These are phyloP conservation scores for Geotrichum australiense DNA, from an alignment of 1,139 yeast species.

Conservation along the genomic window DNA sequence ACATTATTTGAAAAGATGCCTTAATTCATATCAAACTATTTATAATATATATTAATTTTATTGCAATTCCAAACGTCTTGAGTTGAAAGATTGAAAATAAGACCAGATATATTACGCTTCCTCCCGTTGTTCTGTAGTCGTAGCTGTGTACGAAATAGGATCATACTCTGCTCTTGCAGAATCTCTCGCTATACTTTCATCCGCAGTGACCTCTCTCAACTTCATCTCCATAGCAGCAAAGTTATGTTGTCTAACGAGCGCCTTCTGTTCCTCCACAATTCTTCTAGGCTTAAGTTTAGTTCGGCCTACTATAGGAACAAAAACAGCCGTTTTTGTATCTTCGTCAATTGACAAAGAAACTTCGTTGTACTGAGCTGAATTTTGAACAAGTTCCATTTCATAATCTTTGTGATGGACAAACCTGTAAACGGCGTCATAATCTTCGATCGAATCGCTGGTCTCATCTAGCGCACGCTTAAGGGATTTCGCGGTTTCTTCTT, in stretches of 20 bases:
- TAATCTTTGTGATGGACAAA: slow-evolving; percentile 70
- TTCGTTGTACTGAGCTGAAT: slow-evolving; percentile 47
- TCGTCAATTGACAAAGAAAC: slow-evolving; percentile 48
- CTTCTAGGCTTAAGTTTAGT: slow-evolving; percentile 81
- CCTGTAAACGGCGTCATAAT: slow-evolving; percentile 44
- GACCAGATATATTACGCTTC: no score
- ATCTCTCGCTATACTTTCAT: slow-evolving; percentile 64
- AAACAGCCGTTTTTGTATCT: slow-evolving; percentile 56
- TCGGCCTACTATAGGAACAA: slow-evolving; percentile 71
- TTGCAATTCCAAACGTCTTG: no score
- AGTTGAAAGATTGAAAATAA: no score
- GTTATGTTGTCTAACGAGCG: slow-evolving; percentile 43
- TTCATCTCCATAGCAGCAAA: slow-evolving; percentile 48
- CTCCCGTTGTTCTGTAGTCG: slow-evolving; percentile 14
- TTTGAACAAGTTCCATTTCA: slow-evolving; percentile 59
- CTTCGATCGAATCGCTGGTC: slow-evolving; percentile 27
- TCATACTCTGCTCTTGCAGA: slow-evolving; percentile 61
- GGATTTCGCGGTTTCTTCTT: slow-evolving; percentile 34
- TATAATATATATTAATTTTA: no score
- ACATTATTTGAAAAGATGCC: no score
- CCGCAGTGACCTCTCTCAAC: slow-evolving; percentile 66
- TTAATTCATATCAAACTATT: no score
- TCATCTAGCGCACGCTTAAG: slow-evolving; percentile 28
- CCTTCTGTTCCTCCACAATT: slow-evolving; percentile 47
- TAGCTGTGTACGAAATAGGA: slow-evolving; percentile 44